Percentiles rank a stretch among this genome's conserved stretches.
These are phyloP conservation scores for Hygrophorus pudorinus DNA, from an alignment of 768 basidiomycete species.

Conservation along the genomic window DNA sequence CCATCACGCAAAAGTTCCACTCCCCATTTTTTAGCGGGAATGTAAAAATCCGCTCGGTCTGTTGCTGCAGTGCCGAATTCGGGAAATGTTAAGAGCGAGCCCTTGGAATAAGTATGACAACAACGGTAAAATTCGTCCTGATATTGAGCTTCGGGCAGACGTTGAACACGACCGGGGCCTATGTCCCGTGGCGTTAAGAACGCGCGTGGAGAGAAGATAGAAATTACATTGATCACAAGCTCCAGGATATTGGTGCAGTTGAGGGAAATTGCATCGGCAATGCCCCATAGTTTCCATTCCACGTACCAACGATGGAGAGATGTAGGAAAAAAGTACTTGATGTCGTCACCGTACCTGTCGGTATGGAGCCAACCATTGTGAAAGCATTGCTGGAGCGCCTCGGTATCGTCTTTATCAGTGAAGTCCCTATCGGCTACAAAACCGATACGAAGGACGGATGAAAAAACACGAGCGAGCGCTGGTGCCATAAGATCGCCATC, in stretches of 20 bases:
- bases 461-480: slow-evolving; percentile 6
- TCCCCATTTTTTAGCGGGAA: slow-evolving; percentile 12
- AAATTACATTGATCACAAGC: slow-evolving; percentile 5
- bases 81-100: slow-evolving; percentile 11
- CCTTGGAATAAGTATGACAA: slow-evolving; percentile 8
- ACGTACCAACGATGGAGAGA: slow-evolving; percentile 12
- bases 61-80: slow-evolving; percentile 8
- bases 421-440: slow-evolving; percentile 2
- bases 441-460: slow-evolving; percentile 3
- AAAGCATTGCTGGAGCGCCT: slow-evolving; percentile 2
- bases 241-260: slow-evolving; percentile 2
- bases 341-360: neutral
- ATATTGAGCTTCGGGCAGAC: slow-evolving; percentile 11
- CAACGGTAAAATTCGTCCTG: slow-evolving; percentile 13
- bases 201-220: slow-evolving; percentile 7
- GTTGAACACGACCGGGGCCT: slow-evolving; percentile 8
- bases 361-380: slow-evolving; percentile 11
- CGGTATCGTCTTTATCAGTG: neutral
- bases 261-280: neutral
- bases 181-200: slow-evolving; percentile 7
- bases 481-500: slow-evolving; percentile 3
- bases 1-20: slow-evolving; percentile 12
- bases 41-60: slow-evolving; percentile 12
- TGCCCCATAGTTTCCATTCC: slow-evolving; percentile 9
- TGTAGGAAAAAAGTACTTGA: slow-evolving; percentile 10